Conservation (phyloP, 192 early-diverging fungal species). For the Spinellus fusiger region DNA sequence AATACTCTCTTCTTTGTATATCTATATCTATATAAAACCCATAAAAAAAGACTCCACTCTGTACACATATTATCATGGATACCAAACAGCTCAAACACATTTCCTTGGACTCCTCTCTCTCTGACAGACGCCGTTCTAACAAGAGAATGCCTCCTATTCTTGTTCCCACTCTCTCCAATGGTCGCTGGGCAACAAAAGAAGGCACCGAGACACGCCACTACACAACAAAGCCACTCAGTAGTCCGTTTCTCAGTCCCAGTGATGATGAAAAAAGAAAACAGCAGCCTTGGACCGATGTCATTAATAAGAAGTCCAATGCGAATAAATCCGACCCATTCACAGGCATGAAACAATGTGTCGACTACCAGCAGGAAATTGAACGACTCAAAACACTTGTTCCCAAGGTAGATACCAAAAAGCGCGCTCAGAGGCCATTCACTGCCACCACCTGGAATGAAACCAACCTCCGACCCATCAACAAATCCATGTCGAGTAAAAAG, state of each 20-base stretch:
- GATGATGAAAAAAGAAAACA: neutral
- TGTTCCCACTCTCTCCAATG: neutral
- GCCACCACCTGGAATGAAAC: neutral
- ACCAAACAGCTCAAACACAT: neutral
- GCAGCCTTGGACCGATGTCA: neutral
- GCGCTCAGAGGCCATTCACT: neutral
- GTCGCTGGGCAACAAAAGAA: neutral
- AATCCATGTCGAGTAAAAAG: neutral
- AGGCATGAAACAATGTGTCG: conserved; percentile 30
- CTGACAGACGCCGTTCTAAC: neutral
- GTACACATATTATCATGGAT: too few relatives aligned
- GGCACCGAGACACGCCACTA: neutral
- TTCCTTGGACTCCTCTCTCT: neutral
- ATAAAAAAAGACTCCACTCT: too few relatives aligned
- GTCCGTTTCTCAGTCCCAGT: too few relatives aligned
- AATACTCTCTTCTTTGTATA: too few relatives aligned
- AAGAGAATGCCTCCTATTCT: neutral
- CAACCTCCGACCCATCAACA: neutral
- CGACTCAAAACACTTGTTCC: conserved; percentile 28
- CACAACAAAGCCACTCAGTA: neutral
- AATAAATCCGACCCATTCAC: conserved; percentile 26
- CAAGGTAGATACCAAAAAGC: conserved; percentile 15
- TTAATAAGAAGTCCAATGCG: neutral
- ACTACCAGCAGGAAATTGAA: conserved; percentile 35
- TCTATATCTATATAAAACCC: too few relatives aligned